Evolutionary conservation across 2,329 filamentous ascomycete species (phyloP), one percentile per base, ranked within the genome.

Genomic region (Fusarium burgessii): DNA sequence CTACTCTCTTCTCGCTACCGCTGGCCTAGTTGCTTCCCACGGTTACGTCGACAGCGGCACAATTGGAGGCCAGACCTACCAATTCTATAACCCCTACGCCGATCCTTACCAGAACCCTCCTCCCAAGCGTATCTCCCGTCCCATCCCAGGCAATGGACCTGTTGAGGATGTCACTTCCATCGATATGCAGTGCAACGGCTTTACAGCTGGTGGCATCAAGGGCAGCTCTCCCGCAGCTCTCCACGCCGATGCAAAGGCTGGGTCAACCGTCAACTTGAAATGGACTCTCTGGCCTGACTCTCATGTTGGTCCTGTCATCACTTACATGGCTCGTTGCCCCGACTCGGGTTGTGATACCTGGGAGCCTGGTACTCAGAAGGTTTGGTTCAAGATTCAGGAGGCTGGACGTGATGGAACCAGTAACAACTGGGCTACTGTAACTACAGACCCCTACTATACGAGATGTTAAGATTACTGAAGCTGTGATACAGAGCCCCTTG

Each of bases 311-410:
- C 87, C 88, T 2, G 77, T 85, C 2, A 80, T 90, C 60, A 90
- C 88, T 2, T 90, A 90, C 74, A 88, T 90, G 87, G 88, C 88
- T 7, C 80, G 82, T 36, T 90, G 88, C 77, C 86, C 87, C 0
- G 84, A 85, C 45, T 76, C 79, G 0, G 83, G 86, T 3, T 89
- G 87, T 76, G 82, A 84, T 57, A 78, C 79, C 57, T 89, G 82
- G 74, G 77, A 82, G 62, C 87, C 87, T 9, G 83, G 82, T 0
- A 82, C 78, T 12, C 76, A 74, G 80, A 82, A 84, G 29, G 86
- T 88, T n/a, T 88, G 85, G 85, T 88, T 88, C 82, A 88, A 88
- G 78, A 74, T 88, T 65, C 82, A 85, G 59, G 82, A 88, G 69
- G 81, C 77, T 7, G 85, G 86, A 15, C 83, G 84, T n/a, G 74